phyloP scores from a whole-genome alignment of 768 basidiomycete genomes.

The Inosperma sp. region DNA sequence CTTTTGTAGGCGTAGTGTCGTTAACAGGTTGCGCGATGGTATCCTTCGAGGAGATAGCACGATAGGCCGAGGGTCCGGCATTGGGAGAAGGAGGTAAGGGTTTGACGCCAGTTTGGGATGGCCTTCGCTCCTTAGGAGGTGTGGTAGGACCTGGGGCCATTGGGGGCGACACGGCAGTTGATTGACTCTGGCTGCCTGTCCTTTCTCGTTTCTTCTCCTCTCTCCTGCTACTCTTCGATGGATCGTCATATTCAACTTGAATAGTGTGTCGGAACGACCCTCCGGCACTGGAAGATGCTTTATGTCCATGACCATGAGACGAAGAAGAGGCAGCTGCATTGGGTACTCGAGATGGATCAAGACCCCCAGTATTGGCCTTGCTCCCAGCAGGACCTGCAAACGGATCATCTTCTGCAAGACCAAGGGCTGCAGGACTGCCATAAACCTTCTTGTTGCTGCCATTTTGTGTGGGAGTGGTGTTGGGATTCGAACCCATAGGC shows the following conservation, averaged over 20 bases:
- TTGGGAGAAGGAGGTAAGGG: constrained; percentile 33
- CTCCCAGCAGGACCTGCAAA: constrained; percentile 48
- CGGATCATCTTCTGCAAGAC: constrained; percentile 64
- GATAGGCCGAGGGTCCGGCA: constrained; percentile 19
- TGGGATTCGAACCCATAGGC: constrained; percentile 17
- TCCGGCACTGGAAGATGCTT: constrained; percentile 43
- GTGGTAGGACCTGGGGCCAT: constrained; percentile 6
- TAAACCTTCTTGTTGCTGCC: constrained; percentile 24
- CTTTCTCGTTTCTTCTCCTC: constrained; percentile 30
- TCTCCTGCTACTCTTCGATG: constrained; percentile 31
- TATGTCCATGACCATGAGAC: constrained; percentile 37
- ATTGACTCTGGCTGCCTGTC: constrained; percentile 22
- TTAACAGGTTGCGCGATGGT: background rate
- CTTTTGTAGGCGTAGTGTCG: constrained; percentile 11
- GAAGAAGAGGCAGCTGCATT: constrained; percentile 13
- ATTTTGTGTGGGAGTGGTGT: constrained; percentile 28
- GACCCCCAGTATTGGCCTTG: constrained; percentile 14
- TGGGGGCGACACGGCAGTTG: constrained; percentile 6
- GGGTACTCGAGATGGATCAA: constrained; percentile 17
- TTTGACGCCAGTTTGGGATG: constrained; percentile 30
- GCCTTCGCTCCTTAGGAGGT: constrained; percentile 29
- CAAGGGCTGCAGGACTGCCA: constrained; percentile 33
- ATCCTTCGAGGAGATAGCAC: constrained; percentile 6
- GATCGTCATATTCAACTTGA: constrained; percentile 90
- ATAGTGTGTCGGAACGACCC: constrained; percentile 78